Base-by-base conservation (phyloP, 768 basidiomycete species). In the Pisolithus microcarpus region DNA sequence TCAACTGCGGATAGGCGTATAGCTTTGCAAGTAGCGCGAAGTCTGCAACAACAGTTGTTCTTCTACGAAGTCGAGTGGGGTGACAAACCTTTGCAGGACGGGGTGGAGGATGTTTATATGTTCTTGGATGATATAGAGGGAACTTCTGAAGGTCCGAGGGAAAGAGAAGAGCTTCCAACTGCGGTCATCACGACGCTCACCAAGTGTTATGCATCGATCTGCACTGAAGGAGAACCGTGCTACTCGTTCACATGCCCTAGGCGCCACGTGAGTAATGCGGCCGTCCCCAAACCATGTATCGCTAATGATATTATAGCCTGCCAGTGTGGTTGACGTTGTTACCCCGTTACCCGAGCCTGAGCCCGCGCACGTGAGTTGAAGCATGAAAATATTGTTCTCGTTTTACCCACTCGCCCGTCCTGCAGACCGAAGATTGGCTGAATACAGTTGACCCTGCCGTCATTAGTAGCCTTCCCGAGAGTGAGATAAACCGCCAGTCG, bases 21-120 rank as follows among this genome's bases (percentile, higher is more conserved):
- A 15, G 91, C 94, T 4, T 71, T 96, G 26, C 84, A 87, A 63
- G 85, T 95, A 36, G 96, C 92, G 4, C 83, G 91, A 37, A 90
- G 88, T 51, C 74, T 98, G 36, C 93, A 97, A 62, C 85, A 80
- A 52, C 91, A 95, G 64, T 76, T 98, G 5, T 97, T 92, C 75
- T 94, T 96, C 67, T 91, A 91, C 62, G 95, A 98, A 65, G 93
- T 97, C 7, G 93, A 97, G 63, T 95, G 93, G 90, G 91, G 87
- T 28, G 82, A 84, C 46, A 81, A 84, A 18, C 75, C 84, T 1
- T 69, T 96, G 49, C 81, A 87, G 50, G 92, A 94, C 61, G 84
- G 87, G 3, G 87, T 94, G 4, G 92, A 94, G 60, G 91, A 94
- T 55, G 92, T 96, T 6, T 96, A 89, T 70, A 88, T 87, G 76